A percentile compares a stretch with the other conserved stretches of the same genome.
Evolutionary conservation across 495 filamentous ascomycete genomes (phyloP).

Genomic region (Tuber calosporum): DNA sequence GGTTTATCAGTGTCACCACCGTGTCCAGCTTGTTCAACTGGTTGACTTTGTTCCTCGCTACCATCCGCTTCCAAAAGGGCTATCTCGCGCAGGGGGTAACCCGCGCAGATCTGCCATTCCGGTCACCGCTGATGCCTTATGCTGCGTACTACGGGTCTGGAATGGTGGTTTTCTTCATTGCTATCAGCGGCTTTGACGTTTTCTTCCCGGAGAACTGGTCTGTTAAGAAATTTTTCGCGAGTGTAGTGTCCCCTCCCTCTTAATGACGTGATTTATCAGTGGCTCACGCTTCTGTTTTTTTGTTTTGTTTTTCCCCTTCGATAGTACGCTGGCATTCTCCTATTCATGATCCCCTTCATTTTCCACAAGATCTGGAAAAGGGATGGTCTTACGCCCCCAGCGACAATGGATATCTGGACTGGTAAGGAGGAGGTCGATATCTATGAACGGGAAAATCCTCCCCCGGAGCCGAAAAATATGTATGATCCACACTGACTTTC

Average conservation of each 20-base stretch:
- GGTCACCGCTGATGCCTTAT: constrained; percentile 30
- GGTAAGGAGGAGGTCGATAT: constrained; percentile 59
- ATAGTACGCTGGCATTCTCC: constrained; percentile 56
- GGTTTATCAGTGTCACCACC: constrained; percentile 39
- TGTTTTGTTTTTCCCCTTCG: too few species aligned
- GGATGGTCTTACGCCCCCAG: constrained; percentile 47
- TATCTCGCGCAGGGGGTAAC: constrained; percentile 28
- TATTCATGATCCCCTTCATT: constrained; percentile 53
- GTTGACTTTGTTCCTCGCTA: constrained; percentile 35
- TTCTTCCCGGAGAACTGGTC: constrained; percentile 31
- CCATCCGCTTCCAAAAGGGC: constrained; percentile 35
- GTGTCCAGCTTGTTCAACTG: constrained; percentile 36
- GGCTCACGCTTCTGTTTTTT: background rate
- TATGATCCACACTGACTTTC: constrained; percentile 8
- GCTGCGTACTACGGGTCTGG: constrained; percentile 35
- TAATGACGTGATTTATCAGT: constrained; percentile 41
- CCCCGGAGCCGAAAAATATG: constrained; percentile 25
- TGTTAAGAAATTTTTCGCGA: constrained; percentile 23
- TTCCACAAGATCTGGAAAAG: constrained; percentile 47
- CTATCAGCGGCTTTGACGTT: constrained; percentile 37
- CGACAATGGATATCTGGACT: constrained; percentile 55
- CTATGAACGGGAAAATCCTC: constrained; percentile 43
- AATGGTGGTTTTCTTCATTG: constrained; percentile 31
- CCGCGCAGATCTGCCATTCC: constrained; percentile 29
- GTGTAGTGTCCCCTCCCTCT: constrained; percentile 11